Evolutionary conservation across 2,329 filamentous ascomycete species (phyloP).

Genomic region (Geoglossum cookeanum): DNA sequence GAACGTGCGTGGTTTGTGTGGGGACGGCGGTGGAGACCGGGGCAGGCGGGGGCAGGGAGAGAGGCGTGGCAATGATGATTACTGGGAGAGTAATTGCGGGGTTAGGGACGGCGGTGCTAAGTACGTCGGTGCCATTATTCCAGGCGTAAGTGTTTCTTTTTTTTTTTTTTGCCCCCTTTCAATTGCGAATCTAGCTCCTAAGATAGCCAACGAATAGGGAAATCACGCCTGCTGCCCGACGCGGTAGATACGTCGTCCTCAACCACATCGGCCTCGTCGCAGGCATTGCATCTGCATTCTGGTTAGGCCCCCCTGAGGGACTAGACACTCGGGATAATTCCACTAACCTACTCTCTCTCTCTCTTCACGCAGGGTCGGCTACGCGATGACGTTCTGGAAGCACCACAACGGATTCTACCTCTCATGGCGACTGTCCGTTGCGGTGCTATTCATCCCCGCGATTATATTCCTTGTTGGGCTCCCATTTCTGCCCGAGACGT

Average conservation of each 20-base stretch:
- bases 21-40: constrained; percentile 30
- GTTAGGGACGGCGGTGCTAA: constrained; percentile 34
- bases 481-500: constrained; percentile 36
- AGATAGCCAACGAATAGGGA: constrained; percentile 22
- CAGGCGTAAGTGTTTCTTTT: constrained; percentile 25
- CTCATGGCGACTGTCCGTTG: constrained; percentile 35
- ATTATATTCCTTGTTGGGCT: constrained; percentile 30
- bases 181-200: too few relatives aligned
- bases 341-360: background rate
- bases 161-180: background rate
- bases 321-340: background rate
- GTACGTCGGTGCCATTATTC: constrained; percentile 37
- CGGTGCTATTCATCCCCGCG: constrained; percentile 32
- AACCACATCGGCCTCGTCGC: constrained; percentile 39
- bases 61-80: constrained; percentile 26
- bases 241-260: constrained; percentile 37
- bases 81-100: constrained; percentile 33
- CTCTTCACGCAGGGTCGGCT: constrained; percentile 29
- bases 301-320: constrained; percentile 18
- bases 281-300: constrained; percentile 34
- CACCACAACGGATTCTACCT: constrained; percentile 23
- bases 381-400: constrained; percentile 35
- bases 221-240: constrained; percentile 32
- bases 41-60: constrained; percentile 17
- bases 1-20: constrained; percentile 27